A percentile compares a stretch with the other conserved stretches of the same genome.
phyloP scores from a whole-genome alignment of 345 rosid species.

The Sisymbrium irio region DNA sequence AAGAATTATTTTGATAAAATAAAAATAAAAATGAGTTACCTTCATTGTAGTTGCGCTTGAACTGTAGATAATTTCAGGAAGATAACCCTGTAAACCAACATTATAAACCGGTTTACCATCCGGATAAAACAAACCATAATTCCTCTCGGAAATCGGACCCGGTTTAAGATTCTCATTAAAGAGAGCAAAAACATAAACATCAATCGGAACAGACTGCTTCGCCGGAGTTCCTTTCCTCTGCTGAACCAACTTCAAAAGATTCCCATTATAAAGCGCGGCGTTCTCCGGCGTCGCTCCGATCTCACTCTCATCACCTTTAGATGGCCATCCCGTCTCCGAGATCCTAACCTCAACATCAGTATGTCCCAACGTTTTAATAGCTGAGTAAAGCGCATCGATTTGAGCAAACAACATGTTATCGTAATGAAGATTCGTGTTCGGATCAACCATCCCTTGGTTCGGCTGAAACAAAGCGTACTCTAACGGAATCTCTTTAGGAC shows the following conservation, averaged over 20 bases:
- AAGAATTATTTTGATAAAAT: background rate
- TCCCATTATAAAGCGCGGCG: conserved; percentile 71
- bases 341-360: conserved; percentile 57
- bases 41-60: conserved; percentile 39
- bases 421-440: conserved; percentile 57
- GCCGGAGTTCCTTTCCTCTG: conserved; percentile 72
- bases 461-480: conserved; percentile 83
- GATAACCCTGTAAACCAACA: conserved; percentile 62
- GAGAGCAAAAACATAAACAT: conserved; percentile 76
- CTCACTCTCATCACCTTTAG: conserved; percentile 73
- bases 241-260: conserved; percentile 52
- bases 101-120: conserved; percentile 79
- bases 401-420: conserved; percentile 98
- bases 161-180: conserved; percentile 89
- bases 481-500: conserved; percentile 50
- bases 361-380: conserved; percentile 75
- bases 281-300: conserved; percentile 73
- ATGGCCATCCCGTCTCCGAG: conserved; percentile 99
- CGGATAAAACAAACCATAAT: conserved; percentile 83
- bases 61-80: conserved; percentile 50
- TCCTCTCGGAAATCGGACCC: conserved; percentile 87
- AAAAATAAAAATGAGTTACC: conserved; percentile 34
- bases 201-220: conserved; percentile 63
- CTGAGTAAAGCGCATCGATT: conserved; percentile 80
- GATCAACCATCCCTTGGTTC: conserved; percentile 63